Evolutionary conservation across 164 flowering plant genomes (phyloP), one percentile per base, ranked within the genome.

Genomic region (Nelumbo lutea): DNA sequence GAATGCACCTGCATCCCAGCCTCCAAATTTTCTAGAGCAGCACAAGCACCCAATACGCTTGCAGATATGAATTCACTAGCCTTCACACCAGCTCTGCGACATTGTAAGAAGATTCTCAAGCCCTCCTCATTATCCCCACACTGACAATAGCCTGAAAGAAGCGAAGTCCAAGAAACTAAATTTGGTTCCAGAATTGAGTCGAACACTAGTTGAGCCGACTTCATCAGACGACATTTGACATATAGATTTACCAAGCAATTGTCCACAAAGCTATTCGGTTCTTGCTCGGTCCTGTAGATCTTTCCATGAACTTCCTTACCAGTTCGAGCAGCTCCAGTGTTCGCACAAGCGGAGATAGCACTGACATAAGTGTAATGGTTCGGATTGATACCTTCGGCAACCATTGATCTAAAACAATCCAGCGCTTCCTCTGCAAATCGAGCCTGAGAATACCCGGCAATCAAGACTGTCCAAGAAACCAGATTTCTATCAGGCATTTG

Each of bases 291-390:
- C 48, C 48, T 46, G 64, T 51, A 79, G 59, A 81, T 70, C 67
- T 76, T 76, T 63, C 75, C 84, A 51, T 83, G 86, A 69, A 80
- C 65, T 70, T 82, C 87, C 68, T 80, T 84, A 42, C 87, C 85
- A 14, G 43, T 65, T 59, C 74, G 73, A 9, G 40, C 44, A 48
- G 73, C 77, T 40, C 70, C 59, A 69, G 48, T 57, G 59, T 52
- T 39, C 11, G 61, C 57, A 44, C 72, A 73, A 27, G 72, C 65
- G 1, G 65, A 59, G 14, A 73, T 15, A 11, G 10, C 56, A 14
- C 59, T 64, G 3, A 63, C 76, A 42, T 68, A 73, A 61, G 82
- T 73, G 62, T 68, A 80, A 63, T 70, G 47, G 70, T 84, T 80
- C 0, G 83, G 85, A 40, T 39, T 4, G 48, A 71, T 71, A 6